These are phyloP conservation scores for Monosporascus sp. DNA, from an alignment of 2,329 filamentous ascomycete species.

Conservation along the genomic window DNA sequence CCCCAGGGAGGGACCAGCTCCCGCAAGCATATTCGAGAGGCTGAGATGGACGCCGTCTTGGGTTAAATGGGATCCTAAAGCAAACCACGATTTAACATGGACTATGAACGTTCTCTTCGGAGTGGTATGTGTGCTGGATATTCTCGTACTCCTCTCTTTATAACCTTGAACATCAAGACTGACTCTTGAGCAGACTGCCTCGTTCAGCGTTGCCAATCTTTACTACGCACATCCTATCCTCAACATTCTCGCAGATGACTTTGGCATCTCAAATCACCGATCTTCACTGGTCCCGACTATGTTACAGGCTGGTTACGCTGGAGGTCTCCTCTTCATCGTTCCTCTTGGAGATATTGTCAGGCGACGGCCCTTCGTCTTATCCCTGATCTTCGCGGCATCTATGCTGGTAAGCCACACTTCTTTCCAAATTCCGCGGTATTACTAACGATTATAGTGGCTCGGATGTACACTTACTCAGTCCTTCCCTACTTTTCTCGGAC, in stretches of 20 bases:
- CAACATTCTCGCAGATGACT: slow-evolving; percentile 68
- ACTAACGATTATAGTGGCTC: slow-evolving; percentile 47
- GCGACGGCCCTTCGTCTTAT: slow-evolving; percentile 64
- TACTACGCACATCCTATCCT: slow-evolving; percentile 80
- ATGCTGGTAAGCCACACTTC: slow-evolving; percentile 49
- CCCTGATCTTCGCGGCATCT: slow-evolving; percentile 63
- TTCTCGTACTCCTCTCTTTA: background rate
- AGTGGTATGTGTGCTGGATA: slow-evolving; percentile 24
- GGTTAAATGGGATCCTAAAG: slow-evolving; percentile 19
- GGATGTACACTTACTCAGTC: slow-evolving; percentile 64
- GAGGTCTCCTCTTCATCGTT: slow-evolving; percentile 68
- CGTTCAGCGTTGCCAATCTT: slow-evolving; percentile 73
- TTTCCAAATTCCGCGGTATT: background rate
- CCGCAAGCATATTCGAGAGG: background rate
- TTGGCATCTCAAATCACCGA: slow-evolving; percentile 64
- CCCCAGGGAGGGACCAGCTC: too few relatives aligned
- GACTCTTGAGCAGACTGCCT: slow-evolving; percentile 36
- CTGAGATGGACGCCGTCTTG: slow-evolving; percentile 19
- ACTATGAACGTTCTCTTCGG: slow-evolving; percentile 23
- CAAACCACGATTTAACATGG: slow-evolving; percentile 22
- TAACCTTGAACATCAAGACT: background rate
- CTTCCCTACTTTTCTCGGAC: slow-evolving; percentile 59
- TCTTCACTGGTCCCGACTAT: slow-evolving; percentile 67
- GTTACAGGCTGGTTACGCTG: slow-evolving; percentile 75
- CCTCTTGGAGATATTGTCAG: slow-evolving; percentile 68